Evolutionary conservation across 306 rosid species (phyloP).

Genomic region (Trifolium pratense): DNA sequence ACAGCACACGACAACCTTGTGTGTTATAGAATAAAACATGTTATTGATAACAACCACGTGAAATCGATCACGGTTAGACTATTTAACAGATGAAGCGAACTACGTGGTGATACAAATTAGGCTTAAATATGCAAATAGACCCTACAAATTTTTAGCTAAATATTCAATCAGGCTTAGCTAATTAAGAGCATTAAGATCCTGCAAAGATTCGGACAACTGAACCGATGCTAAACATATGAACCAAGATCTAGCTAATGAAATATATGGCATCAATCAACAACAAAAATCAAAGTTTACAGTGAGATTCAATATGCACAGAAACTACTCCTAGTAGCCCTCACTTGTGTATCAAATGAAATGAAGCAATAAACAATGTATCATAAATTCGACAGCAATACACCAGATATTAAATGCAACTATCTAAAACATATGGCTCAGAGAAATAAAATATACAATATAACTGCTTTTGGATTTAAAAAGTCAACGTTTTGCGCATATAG

Average conservation of each 20-base stretch:
- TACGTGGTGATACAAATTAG: no score
- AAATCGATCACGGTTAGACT: neutral
- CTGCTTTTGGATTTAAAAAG: neutral
- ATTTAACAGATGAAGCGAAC: no score
- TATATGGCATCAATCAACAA: neutral
- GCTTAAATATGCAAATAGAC: no score
- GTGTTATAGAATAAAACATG: neutral
- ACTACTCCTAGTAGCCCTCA: conserved; percentile 20
- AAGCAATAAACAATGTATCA: conserved; percentile 27
- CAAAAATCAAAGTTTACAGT: neutral
- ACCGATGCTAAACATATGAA: neutral
- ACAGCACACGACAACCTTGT: no score
- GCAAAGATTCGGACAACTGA: neutral
- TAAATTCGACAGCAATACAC: conserved; percentile 2
- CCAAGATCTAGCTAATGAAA: neutral
- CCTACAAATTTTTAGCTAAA: neutral
- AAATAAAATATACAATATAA: neutral
- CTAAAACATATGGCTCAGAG: conserved; percentile 27
- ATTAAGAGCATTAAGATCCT: conserved; percentile 12
- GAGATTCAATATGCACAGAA: conserved; percentile 14
- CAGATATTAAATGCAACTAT: conserved; percentile 23
- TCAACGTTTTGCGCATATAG: neutral
- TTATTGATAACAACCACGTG: neutral
- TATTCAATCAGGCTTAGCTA: neutral
- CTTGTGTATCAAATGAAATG: conserved; percentile 16